A percentile compares a stretch with the other conserved stretches of the same genome.
These are phyloP conservation scores for Mycena metata DNA, from an alignment of 768 basidiomycete species.

Conservation along the genomic window DNA sequence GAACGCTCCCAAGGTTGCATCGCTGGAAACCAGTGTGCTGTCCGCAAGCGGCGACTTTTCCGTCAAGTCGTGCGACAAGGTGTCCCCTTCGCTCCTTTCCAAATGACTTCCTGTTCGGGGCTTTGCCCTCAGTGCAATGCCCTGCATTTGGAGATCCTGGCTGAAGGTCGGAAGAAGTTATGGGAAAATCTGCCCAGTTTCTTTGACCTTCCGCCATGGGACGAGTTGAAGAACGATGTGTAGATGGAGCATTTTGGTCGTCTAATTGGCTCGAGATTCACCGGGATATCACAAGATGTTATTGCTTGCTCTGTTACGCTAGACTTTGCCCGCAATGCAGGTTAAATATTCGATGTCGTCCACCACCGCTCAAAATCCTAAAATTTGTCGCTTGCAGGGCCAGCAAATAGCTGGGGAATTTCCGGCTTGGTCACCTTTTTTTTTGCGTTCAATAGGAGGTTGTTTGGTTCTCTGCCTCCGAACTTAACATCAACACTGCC, in stretches of 20 bases:
- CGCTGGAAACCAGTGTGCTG: background rate
- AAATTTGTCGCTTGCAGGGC: no score
- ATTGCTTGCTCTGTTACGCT: no score
- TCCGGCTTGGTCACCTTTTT: no score
- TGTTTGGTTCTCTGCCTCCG: no score
- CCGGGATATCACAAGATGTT: no score
- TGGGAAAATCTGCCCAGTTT: constrained; percentile 16
- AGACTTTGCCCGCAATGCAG: no score
- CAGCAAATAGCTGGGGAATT: no score
- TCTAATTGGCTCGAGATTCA: no score
- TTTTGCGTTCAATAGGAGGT: background rate
- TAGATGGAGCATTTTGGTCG: constrained; percentile 4
- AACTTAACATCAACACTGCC: background rate
- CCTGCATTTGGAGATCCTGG: background rate
- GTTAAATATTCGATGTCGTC: no score
- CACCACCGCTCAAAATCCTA: no score
- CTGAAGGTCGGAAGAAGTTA: constrained; percentile 4
- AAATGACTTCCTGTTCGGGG: no score
- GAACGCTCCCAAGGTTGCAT: background rate
- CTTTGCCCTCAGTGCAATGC: background rate
- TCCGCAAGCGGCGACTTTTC: background rate
- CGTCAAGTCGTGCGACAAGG: background rate
- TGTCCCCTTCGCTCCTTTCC: background rate
- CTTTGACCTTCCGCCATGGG: constrained; percentile 19
- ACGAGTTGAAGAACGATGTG: constrained; percentile 22